Evolutionary conservation across 495 filamentous ascomycete species (phyloP), one percentile per base, ranked within the genome.

Genomic region (Rhypophila decipiens): DNA sequence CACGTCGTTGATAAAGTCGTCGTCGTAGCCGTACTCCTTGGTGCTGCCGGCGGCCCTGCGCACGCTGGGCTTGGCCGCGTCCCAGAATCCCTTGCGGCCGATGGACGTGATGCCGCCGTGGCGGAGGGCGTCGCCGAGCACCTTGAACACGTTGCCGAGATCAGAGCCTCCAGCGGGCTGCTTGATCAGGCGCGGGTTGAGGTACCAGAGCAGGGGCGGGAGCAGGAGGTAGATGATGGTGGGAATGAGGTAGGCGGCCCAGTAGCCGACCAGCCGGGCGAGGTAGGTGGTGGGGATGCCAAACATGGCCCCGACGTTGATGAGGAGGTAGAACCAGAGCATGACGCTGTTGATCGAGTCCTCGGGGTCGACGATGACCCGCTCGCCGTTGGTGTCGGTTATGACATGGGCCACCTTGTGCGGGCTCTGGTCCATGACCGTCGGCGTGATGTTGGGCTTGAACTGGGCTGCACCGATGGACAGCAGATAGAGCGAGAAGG

Each of bases 361-460:
- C 37, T 78, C 70, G 1, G 87, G 86, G 56, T 90, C 85, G 34
- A 90, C 78, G 43, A 93, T 78, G 20, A 87, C 83, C 24, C 78
- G 75, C 67, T 89, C 84, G 44, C 87, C 87, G 43, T 71, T 79
- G 65, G 77, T 74, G 21, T 80, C 70, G 47, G 75, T 83, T 55
- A 82, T 80, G 22, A 82, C 74, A 51, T 79, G 79, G 46, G 78
- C 57, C 17, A 64, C 49, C 50, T 68, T 67, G 55, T 73, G 70
- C n/a, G 65, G 71, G 45, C 73, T 83, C 65, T 91, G 87, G 53
- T 90, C 87, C 35, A 86, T 85, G 55, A 90, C 76, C 29, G 84
- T 71, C 5, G 80, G 80, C 7, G 76, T 71, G 35, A 82, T 72
- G 48, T 78, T 77, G 27, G 84, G 81, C 66, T 91, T 91, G 68